These are phyloP conservation scores for Hypoxylon sp. DNA, from an alignment of 2,329 filamentous ascomycete species.

Conservation along the genomic window DNA sequence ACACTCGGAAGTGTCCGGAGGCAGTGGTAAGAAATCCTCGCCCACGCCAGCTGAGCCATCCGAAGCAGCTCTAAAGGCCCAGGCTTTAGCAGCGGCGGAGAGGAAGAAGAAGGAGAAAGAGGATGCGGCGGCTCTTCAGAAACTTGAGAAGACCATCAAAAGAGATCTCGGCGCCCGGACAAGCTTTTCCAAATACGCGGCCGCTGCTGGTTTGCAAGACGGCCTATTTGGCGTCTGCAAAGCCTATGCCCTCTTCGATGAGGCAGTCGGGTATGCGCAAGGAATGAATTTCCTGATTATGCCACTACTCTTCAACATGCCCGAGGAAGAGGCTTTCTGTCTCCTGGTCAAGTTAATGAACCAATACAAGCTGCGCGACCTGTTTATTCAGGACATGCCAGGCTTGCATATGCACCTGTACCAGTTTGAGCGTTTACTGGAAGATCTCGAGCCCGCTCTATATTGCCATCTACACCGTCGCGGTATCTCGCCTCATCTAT, in stretches of 20 bases:
- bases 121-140: conserved; percentile 78
- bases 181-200: conserved; percentile 96
- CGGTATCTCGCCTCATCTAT: conserved; percentile 89
- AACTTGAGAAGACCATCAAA: conserved; percentile 91
- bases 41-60: conserved; percentile 72
- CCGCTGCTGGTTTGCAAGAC: conserved; percentile 91
- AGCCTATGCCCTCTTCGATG: conserved; percentile 95
- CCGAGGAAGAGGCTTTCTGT: conserved; percentile 96
- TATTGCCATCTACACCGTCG: conserved; percentile 94
- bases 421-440: conserved; percentile 92
- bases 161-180: conserved; percentile 92
- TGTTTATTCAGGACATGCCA: conserved; percentile 97
- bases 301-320: conserved; percentile 98
- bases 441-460: conserved; percentile 92
- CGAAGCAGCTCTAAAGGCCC: conserved; percentile 74
- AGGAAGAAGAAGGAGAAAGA: conserved; percentile 84
- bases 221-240: conserved; percentile 96
- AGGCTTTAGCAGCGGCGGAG: conserved; percentile 73
- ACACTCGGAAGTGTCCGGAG: conserved; percentile 80
- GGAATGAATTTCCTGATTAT: conserved; percentile 99
- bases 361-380: conserved; percentile 90
- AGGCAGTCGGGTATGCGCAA: conserved; percentile 94
- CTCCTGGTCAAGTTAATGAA: conserved; percentile 95
- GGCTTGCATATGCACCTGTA: conserved; percentile 93
- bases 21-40: conserved; percentile 66